These are phyloP conservation scores for Anacardium occidentale DNA, from an alignment of 345 rosid genomes.

Conservation along the genomic window DNA sequence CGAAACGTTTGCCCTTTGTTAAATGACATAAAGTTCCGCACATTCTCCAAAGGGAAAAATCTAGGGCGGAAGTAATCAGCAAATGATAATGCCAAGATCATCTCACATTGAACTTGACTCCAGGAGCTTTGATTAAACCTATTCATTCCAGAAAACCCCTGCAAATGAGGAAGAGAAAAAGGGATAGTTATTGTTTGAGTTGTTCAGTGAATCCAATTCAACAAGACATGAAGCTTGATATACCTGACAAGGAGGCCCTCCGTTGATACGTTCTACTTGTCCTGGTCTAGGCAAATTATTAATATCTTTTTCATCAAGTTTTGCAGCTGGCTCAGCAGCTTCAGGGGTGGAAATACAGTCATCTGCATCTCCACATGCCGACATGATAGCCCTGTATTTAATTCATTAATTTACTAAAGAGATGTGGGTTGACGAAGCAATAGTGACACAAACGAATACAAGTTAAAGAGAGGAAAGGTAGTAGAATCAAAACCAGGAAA, in stretches of 20 bases:
- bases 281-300: slow-evolving; percentile 47
- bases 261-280: slow-evolving; percentile 82
- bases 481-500: neutral
- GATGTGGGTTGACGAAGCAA: neutral
- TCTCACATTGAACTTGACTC: slow-evolving; percentile 75
- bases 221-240: neutral
- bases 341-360: slow-evolving; percentile 78
- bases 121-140: slow-evolving; percentile 62
- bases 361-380: slow-evolving; percentile 63
- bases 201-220: neutral
- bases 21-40: slow-evolving; percentile 74
- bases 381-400: slow-evolving; percentile 70
- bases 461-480: slow-evolving; percentile 13
- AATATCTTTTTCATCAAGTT: slow-evolving; percentile 34
- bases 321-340: slow-evolving; percentile 47
- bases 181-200: neutral
- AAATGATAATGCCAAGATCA: slow-evolving; percentile 52
- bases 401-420: slow-evolving; percentile 9
- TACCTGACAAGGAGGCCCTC: slow-evolving; percentile 98
- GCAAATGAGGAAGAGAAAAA: slow-evolving; percentile 19
- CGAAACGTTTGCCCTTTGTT: slow-evolving; percentile 82
- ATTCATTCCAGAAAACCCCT: slow-evolving; percentile 92
- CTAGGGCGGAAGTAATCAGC: slow-evolving; percentile 87
- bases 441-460: neutral
- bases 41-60: slow-evolving; percentile 85